Conservation (phyloP, 352 stramenopile genomes). For the Phytophthora pinifolia region DNA sequence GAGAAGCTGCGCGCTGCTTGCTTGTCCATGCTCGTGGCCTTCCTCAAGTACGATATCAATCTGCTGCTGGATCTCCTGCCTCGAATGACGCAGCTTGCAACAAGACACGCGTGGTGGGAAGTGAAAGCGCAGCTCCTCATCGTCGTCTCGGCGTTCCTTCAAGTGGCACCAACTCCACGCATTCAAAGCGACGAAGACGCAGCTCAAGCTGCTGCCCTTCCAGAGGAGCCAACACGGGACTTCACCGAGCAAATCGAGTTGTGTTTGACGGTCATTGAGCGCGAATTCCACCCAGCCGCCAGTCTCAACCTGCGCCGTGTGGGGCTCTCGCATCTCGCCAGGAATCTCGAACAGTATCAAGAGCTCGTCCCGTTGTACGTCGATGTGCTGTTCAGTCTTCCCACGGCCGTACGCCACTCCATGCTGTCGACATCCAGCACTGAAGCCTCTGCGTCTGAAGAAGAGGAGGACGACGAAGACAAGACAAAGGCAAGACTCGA, state of each 20-base stretch:
- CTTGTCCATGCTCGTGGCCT: constrained; percentile 67
- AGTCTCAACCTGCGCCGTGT: constrained; percentile 65
- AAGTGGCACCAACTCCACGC: constrained; percentile 19
- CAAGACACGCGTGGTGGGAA: constrained; percentile 77
- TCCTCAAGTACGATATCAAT: constrained; percentile 42
- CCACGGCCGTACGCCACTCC: constrained; percentile 34
- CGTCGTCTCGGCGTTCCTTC: constrained; percentile 61
- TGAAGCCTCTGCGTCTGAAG: not conserved
- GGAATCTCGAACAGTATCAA: constrained; percentile 62
- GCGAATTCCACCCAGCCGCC: constrained; percentile 60
- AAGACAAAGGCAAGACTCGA: constrained; percentile 11
- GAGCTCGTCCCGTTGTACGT: constrained; percentile 78
- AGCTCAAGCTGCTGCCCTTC: not conserved
- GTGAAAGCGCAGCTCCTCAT: constrained; percentile 81
- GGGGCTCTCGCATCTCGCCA: constrained; percentile 55
- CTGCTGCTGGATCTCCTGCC: constrained; percentile 63
- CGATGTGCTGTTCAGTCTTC: constrained; percentile 71
- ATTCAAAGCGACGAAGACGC: constrained; percentile 20
- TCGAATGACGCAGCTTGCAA: constrained; percentile 62
- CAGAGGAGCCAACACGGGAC: constrained; percentile 30
- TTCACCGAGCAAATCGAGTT: constrained; percentile 72
- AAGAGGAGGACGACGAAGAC: constrained; percentile 2
- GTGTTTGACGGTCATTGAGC: constrained; percentile 68
- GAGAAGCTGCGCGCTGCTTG: constrained; percentile 78
- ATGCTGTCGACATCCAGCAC: constrained; percentile 34